These are phyloP conservation scores for Paramarasmius palmivorus DNA, from an alignment of 1,284 basidiomycete species.

Conservation along the genomic window DNA sequence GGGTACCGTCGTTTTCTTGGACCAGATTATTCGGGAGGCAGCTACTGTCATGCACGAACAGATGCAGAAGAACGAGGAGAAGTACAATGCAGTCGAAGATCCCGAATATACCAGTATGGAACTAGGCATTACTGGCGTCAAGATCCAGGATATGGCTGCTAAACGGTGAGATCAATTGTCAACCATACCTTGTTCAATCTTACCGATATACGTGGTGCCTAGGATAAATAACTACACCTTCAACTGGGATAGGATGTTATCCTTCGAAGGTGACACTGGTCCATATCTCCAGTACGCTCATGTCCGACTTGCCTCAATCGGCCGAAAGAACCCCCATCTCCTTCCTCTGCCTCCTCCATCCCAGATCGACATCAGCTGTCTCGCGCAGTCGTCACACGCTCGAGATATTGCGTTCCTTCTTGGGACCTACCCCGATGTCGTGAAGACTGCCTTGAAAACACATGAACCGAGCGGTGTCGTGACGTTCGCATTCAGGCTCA, in stretches of 20 bases:
- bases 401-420: conserved; percentile 88
- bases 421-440: conserved; percentile 89
- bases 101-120: conserved; percentile 83
- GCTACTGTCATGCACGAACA: conserved; percentile 93
- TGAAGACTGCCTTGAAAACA: conserved; percentile 81
- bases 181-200: neutral
- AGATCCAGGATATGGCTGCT: conserved; percentile 97
- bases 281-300: conserved; percentile 97
- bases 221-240: conserved; percentile 98
- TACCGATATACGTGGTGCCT: conserved; percentile 4
- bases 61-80: conserved; percentile 94
- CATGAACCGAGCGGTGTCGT: conserved; percentile 92
- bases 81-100: conserved; percentile 89
- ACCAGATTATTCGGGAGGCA: conserved; percentile 93
- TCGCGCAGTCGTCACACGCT: conserved; percentile 74
- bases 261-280: conserved; percentile 97
- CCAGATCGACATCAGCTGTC: conserved; percentile 69
- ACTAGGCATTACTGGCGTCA: conserved; percentile 94
- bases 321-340: conserved; percentile 91
- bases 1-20: conserved; percentile 95
- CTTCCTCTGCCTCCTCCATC: conserved; percentile 73
- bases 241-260: conserved; percentile 93
- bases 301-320: conserved; percentile 91
- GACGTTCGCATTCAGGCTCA: conserved; percentile 75
- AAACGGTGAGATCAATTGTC: conserved; percentile 63